Percentiles rank a stretch among this genome's conserved stretches.
These are phyloP conservation scores for Leccinellum luteum DNA, from an alignment of 768 basidiomycete species.

Conservation along the genomic window DNA sequence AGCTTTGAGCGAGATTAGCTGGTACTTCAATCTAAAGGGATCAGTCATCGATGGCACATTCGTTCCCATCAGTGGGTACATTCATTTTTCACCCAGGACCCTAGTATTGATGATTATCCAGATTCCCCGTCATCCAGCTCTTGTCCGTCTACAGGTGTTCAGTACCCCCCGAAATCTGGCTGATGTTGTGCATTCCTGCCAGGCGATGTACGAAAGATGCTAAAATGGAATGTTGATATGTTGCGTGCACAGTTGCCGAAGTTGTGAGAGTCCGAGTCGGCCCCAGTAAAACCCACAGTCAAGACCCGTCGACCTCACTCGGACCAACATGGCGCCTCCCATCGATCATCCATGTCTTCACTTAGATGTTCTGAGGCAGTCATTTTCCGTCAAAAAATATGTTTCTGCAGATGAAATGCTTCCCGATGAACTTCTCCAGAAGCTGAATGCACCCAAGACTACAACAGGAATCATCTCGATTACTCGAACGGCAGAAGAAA, in stretches of 20 bases:
- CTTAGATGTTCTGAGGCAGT: slow-evolving; percentile 42
- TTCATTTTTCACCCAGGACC: not conserved
- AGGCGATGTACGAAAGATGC: not conserved
- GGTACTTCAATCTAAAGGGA: slow-evolving; percentile 64
- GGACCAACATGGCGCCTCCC: slow-evolving; percentile 39
- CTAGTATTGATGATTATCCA: slow-evolving; percentile 23
- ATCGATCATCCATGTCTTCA: slow-evolving; percentile 45
- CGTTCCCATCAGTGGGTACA: slow-evolving; percentile 51
- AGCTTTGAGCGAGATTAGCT: slow-evolving; percentile 46
- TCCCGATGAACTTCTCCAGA: slow-evolving; percentile 11
- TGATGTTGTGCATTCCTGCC: not conserved
- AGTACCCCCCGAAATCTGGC: slow-evolving; percentile 41
- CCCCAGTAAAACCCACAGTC: not conserved
- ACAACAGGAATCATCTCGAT: slow-evolving; percentile 47
- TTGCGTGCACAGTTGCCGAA: not conserved
- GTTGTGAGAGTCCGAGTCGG: not conserved
- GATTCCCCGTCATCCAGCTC: slow-evolving; percentile 48
- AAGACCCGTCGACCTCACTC: not conserved
- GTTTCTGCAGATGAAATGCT: slow-evolving; percentile 35
- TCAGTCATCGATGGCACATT: slow-evolving; percentile 67
- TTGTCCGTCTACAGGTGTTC: slow-evolving; percentile 57
- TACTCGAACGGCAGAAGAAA: slow-evolving; percentile 58
- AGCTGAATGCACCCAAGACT: slow-evolving; percentile 30
- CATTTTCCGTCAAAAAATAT: slow-evolving; percentile 47
- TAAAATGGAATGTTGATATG: not conserved